phyloP scores from a whole-genome alignment of 2,329 filamentous ascomycete species.

The Mycosphaerella arachidis region DNA sequence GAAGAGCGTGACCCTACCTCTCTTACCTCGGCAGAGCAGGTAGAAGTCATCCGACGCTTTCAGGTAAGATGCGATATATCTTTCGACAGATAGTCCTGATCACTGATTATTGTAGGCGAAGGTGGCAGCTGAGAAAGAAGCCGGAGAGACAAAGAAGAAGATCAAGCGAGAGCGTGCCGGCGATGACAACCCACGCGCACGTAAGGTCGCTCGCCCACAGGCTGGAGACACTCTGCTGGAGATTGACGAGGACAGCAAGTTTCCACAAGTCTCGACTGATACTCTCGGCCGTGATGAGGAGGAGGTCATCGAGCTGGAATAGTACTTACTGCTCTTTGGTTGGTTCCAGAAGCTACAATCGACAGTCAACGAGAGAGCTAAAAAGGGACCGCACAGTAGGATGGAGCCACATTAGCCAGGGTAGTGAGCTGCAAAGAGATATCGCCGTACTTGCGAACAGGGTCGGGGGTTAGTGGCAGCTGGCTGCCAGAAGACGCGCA shows the following conservation, averaged over 20 bases:
- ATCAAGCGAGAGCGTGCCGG: slow-evolving; percentile 18
- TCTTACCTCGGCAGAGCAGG: slow-evolving; percentile 10
- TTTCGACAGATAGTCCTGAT: background rate
- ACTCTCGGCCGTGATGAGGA: background rate
- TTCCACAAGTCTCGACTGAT: slow-evolving; percentile 10
- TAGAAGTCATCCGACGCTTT: background rate
- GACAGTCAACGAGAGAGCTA: too few relatives aligned
- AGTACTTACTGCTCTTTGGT: too few relatives aligned
- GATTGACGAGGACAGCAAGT: slow-evolving; percentile 12
- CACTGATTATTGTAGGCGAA: background rate
- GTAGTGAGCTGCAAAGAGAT: too few relatives aligned
- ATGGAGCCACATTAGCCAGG: too few relatives aligned
- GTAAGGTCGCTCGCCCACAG: slow-evolving; percentile 15
- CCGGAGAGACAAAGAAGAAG: background rate
- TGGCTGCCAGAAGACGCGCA: too few relatives aligned
- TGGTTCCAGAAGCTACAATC: too few relatives aligned
- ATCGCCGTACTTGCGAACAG: too few relatives aligned
- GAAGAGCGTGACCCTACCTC: slow-evolving; percentile 13
- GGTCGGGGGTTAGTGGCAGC: too few relatives aligned
- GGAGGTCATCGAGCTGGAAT: slow-evolving; percentile 18
- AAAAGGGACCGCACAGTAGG: too few relatives aligned
- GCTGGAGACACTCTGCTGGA: slow-evolving; percentile 11
- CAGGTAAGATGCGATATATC: background rate
- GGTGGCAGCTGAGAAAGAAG: background rate
- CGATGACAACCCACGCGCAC: slow-evolving; percentile 8